Evolutionary conservation across 352 stramenopile species (phyloP).

Genomic region (Thraustochytrium striatum): DNA sequence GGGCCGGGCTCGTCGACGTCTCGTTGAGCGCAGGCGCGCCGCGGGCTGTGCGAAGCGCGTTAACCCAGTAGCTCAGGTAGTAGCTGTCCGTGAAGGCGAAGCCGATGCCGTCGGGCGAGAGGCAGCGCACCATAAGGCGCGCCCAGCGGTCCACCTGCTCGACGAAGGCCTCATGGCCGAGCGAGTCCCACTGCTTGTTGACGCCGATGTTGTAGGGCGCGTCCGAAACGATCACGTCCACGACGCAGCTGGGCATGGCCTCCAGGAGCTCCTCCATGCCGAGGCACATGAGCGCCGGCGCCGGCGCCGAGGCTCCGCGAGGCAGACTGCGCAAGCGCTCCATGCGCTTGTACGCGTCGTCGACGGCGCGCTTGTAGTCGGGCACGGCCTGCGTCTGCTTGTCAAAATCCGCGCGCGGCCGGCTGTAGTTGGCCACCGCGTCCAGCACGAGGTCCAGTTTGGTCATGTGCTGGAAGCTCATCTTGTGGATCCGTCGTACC

Average conservation of each 20-base stretch:
- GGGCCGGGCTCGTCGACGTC: not conserved
- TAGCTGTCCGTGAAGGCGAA: constrained; percentile 28
- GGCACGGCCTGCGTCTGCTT: too few species aligned
- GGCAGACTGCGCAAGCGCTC: too few species aligned
- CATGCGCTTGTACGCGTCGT: too few species aligned
- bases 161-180: constrained; percentile 19
- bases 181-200: not conserved
- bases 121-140: constrained; percentile 12
- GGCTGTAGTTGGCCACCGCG: too few species aligned
- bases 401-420: too few species aligned
- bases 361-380: too few species aligned
- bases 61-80: constrained; percentile 30
- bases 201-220: constrained; percentile 27
- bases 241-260: not conserved
- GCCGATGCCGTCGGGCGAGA: constrained; percentile 28
- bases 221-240: constrained; percentile 19
- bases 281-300: too few species aligned
- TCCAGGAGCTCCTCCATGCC: constrained; percentile 3
- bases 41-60: constrained; percentile 24
- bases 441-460: too few species aligned
- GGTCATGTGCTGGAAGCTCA: too few species aligned
- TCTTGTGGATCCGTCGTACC: not conserved
- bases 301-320: too few species aligned
- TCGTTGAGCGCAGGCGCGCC: constrained; percentile 18
- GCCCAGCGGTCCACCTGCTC: not conserved